Evolutionary conservation across 2,329 filamentous ascomycete species (phyloP), one percentile per base, ranked within the genome.

Genomic region (Colletotrichum abscissum): DNA sequence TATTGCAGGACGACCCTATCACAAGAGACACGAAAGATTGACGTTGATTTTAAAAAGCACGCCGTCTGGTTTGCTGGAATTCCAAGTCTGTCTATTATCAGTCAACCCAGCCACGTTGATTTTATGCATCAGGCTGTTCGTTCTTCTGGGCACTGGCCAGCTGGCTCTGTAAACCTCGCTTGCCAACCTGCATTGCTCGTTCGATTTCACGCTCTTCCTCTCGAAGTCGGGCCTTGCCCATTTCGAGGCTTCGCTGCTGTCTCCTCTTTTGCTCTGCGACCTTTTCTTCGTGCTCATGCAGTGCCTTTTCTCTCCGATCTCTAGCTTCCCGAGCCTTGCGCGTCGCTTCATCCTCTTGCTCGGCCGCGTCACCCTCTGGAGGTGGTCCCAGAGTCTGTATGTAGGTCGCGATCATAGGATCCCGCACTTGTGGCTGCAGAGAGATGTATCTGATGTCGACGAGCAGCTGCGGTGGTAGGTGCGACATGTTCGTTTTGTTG

Each of bases 381-480:
- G 91, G 88, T 4, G 90, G 86, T 4, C 88, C 88, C 1, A 95
- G 82, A 0, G 87, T 91, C 72, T 89, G 87, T 33, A 95, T 89
- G 78, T 92, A 93, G 3, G 89, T 88, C 78, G 91, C 89, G 7
- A 95, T 83, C 6, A 96, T 82, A 1, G 88, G 83, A 75, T 95
- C 91, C 22, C 94, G 88, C 0, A 88, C 85, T 52, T 86, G 82
- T 0, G 89, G 80, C 30, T 92, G 88, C 0, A 95, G 84, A 4
- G 91, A 92, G 42, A 94, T 90, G 80, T 91, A 96, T 57, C 92
- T 89, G 46, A 94, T 81, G 78, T 96, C 93, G 19, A 87, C 85
- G 1, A 94, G 84, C 0, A 96, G 79, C 26, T 89, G 82, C 1
- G 88, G 81, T 1, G 94, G 94, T 11, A 96, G 84, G 19, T 86